These are phyloP conservation scores for Aspergillus panamensis DNA, from an alignment of 495 filamentous ascomycete species.

Conservation along the genomic window DNA sequence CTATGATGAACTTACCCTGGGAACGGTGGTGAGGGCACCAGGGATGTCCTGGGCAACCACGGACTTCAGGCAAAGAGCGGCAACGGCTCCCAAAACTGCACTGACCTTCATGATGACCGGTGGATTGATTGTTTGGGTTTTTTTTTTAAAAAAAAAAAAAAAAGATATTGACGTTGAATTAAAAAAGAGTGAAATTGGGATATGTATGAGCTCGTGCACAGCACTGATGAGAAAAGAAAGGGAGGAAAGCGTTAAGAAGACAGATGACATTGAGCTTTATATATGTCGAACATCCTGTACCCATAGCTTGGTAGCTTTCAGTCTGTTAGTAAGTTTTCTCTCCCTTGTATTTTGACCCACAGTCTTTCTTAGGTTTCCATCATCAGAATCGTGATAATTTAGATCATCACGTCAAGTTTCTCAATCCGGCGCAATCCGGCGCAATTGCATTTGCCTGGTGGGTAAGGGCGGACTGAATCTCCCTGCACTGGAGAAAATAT, in stretches of 20 bases:
- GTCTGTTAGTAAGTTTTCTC: neutral
- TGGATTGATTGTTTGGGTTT: neutral
- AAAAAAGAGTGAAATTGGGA: neutral
- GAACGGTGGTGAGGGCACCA: conserved; percentile 1
- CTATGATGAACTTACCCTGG: neutral
- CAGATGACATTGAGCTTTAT: neutral
- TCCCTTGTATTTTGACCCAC: neutral
- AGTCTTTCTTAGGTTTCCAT: neutral
- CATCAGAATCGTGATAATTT: neutral
- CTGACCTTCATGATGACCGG: conserved; percentile 34
- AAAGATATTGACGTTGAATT: conserved; percentile 4
- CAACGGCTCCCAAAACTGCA: conserved; percentile 26
- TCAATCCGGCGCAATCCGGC: neutral
- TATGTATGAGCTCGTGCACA: neutral
- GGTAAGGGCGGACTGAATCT: neutral
- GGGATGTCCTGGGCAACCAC: conserved; percentile 19
- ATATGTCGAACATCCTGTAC: neutral
- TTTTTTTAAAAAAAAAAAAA: too few relatives aligned
- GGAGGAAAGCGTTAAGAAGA: neutral
- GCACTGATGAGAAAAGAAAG: neutral
- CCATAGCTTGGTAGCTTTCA: neutral
- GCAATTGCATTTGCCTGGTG: neutral
- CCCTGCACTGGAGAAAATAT: neutral
- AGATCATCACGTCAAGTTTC: conserved; percentile 1
- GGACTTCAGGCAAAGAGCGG: conserved; percentile 26